Base-by-base conservation (phyloP, 225 moss, liverwort and hornwort species). In the Rhytidiadelphus loreus region DNA sequence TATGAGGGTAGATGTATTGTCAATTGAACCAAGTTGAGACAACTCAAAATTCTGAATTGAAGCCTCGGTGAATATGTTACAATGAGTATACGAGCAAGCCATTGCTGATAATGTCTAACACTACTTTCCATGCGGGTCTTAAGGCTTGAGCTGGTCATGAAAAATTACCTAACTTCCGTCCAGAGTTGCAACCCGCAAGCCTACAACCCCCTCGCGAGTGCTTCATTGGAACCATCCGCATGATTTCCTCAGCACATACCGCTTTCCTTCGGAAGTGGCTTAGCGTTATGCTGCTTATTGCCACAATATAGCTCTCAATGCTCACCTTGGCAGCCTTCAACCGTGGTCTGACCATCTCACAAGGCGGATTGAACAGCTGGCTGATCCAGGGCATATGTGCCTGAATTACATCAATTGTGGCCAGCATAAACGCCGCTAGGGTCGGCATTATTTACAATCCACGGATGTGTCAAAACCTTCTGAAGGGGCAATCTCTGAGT, bases 381-480 rank as follows among this genome's bases (percentile, higher is more conserved):
- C 62, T 48, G n/a, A 37, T 56, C 37, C 57, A 80, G 56, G 24
- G 44, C 41, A 24, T 48, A 9, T 5, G 26, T 3, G 24, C 13
- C 57, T 15, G 46, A 29, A 5, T 29, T 12, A 6, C 9, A 29
- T 92, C 83, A 92, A 65, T 85, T 89, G 55, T 91, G 89, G 61
- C 89, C 88, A 20, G 76, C 26, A 28, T 93, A 93, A 43, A 94
- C 85, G 17, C 94, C 93, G 63, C 88, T 96, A 15, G 95, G 84
- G 68, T 95, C 96, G 6, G 96, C 96, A 81, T 96, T 95, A 43
- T 93, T 91, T 85, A 94, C 95, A 75, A 98, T 96, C 98, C 98
- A 98, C 18, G 98, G 96, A 62, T 98, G 98, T 29, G 85, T 57
- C 25, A 98, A 86, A 43, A 96, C 96, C 85, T 95, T 93, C 44